phyloP scores from a whole-genome alignment of 1,284 basidiomycete genomes.

The Cryptococcus neoformans region DNA sequence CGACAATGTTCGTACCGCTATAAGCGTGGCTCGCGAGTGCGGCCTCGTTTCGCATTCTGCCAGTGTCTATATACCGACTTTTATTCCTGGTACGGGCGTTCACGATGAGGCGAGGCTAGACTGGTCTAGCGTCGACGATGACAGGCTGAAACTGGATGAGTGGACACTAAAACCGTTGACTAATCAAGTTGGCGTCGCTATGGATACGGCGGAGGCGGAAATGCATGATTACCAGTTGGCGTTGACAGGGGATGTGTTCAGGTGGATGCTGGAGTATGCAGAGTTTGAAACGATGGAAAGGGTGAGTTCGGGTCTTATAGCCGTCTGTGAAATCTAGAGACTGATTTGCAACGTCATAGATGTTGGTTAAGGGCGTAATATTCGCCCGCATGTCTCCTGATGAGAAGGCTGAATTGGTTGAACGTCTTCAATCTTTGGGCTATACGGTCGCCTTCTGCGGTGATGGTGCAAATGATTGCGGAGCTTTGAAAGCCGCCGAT shows the following conservation, averaged over 20 bases:
- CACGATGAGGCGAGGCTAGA: constrained; percentile 66
- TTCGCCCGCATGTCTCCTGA: constrained; percentile 99
- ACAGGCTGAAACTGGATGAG: constrained; percentile 76
- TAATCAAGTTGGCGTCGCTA: constrained; percentile 55
- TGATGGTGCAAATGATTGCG: constrained; percentile 98
- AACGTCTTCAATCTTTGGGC: constrained; percentile 85
- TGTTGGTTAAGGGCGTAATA: constrained; percentile 97
- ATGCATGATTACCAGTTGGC: constrained; percentile 80
- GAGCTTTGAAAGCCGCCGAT: constrained; percentile 96
- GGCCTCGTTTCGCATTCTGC: constrained; percentile 82
- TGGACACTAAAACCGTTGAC: constrained; percentile 77
- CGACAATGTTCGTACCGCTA: constrained; percentile 94
- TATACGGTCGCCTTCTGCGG: constrained; percentile 99
- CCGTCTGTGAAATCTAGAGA: background rate
- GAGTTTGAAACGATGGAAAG: constrained; percentile 90
- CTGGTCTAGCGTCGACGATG: constrained; percentile 93
- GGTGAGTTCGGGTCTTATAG: constrained; percentile 53
- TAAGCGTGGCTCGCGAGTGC: constrained; percentile 95
- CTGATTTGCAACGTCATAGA: constrained; percentile 54
- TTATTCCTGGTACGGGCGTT: constrained; percentile 73
- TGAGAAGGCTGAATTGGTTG: constrained; percentile 98
- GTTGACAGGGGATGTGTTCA: constrained; percentile 94
- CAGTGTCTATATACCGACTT: constrained; percentile 86
- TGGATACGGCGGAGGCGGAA: constrained; percentile 70
- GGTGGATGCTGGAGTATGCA: constrained; percentile 97